Conservation (phyloP, 129 eudicot species). For the carrot (Daucus carota) region DH1_v3.0 NC_030387.2:38770001-38770500, state of each 20-base stretch:
- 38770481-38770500: constrained; percentile 9
- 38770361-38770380: constrained; percentile 68
- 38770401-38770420: constrained; percentile 93
- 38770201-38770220: neutral
- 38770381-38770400: constrained; percentile 89
- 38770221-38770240: neutral
- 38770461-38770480: constrained; percentile 1
- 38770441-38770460: constrained; percentile 89
- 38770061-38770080: neutral
- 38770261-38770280: neutral
- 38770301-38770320: neutral
- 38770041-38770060: neutral
- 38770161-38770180: neutral
- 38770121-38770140: neutral
- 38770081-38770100: neutral
- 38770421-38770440: constrained; percentile 83
- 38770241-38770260: neutral
- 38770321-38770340: neutral
- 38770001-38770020: too few species aligned
- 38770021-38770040: neutral
- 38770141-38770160: neutral
- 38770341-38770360: constrained; percentile 12
- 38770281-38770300: neutral
- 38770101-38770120: neutral
- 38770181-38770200: neutral